Evolutionary conservation across 441 rosid genomes (phyloP).

Genomic region (Populus hybrid): DNA sequence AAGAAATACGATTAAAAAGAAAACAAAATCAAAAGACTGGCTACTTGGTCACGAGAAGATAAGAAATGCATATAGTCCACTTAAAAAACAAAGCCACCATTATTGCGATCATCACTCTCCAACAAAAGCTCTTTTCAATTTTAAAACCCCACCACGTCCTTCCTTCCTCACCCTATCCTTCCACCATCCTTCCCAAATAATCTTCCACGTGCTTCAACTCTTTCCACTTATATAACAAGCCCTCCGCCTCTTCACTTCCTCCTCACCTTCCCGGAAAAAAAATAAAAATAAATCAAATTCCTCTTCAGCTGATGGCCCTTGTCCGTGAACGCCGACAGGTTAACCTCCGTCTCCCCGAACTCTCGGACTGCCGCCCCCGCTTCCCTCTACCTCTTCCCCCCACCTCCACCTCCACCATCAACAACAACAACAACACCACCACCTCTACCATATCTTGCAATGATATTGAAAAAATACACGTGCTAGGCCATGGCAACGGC

Average conservation of each 20-base stretch:
- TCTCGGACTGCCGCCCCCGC: constrained; percentile 59
- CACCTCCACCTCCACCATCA: not conserved
- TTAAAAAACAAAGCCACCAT: not conserved
- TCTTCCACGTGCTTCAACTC: constrained; percentile 13
- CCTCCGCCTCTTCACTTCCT: not conserved
- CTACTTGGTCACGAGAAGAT: not conserved
- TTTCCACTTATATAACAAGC: constrained; percentile 4
- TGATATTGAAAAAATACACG: constrained; percentile 67
- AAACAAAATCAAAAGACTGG: not conserved
- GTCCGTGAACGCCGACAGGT: constrained; percentile 83
- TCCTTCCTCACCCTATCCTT: constrained; percentile 8
- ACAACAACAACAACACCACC: not conserved
- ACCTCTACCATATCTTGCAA: constrained; percentile 19
- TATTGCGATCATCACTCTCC: not conserved
- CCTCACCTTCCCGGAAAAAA: no score
- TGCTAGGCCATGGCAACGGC: constrained; percentile 85
- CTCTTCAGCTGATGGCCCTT: constrained; percentile 45
- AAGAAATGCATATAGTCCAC: not conserved
- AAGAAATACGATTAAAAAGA: no score
- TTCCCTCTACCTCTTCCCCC: constrained; percentile 52
- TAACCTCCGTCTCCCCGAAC: constrained; percentile 75
- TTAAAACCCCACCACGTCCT: not conserved
- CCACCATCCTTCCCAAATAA: constrained; percentile 21
- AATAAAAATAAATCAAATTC: not conserved
- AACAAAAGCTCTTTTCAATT: not conserved